These are phyloP conservation scores for Starmerella apicola DNA, from an alignment of 805 yeast species.

Conservation along the genomic window DNA sequence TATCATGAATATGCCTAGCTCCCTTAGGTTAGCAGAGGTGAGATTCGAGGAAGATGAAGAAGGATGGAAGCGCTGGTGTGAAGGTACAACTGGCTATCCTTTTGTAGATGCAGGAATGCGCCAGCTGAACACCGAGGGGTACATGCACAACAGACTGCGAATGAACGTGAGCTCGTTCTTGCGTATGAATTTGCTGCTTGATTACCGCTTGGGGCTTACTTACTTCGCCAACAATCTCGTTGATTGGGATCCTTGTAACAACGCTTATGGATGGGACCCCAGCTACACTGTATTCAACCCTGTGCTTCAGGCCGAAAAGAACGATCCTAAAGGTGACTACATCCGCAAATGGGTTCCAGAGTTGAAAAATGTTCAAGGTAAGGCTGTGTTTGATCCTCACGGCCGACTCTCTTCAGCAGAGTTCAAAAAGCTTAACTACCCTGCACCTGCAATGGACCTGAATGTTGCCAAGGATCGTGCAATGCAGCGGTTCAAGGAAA, in stretches of 20 bases:
- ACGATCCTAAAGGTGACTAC: constrained; percentile 37
- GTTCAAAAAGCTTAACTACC: constrained; percentile 16
- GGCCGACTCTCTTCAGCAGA: constrained; percentile 13
- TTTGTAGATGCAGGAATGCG: constrained; percentile 50
- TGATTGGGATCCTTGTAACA: constrained; percentile 44
- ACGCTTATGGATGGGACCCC: constrained; percentile 53
- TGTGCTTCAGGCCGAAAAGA: constrained; percentile 37
- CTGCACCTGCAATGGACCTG: constrained; percentile 13
- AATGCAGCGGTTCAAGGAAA: constrained; percentile 10
- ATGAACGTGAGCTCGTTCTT: constrained; percentile 44
- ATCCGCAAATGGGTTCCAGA: constrained; percentile 43
- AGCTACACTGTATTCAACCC: constrained; percentile 46
- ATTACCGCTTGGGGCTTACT: constrained; percentile 44
- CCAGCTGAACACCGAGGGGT: constrained; percentile 39
- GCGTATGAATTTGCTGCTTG: constrained; percentile 38
- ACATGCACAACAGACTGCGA: constrained; percentile 42
- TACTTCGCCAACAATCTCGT: constrained; percentile 39
- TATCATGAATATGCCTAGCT: constrained; percentile 40
- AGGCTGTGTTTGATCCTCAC: constrained; percentile 31
- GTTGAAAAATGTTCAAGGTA: constrained; percentile 25
- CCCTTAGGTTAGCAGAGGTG: constrained; percentile 31
- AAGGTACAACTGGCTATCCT: constrained; percentile 44
- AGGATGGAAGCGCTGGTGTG: constrained; percentile 39
- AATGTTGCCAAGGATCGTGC: constrained; percentile 10
- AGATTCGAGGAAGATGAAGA: constrained; percentile 35